phyloP scores from a whole-genome alignment of 345 rosid genomes.

The Hypericum perforatum region DNA sequence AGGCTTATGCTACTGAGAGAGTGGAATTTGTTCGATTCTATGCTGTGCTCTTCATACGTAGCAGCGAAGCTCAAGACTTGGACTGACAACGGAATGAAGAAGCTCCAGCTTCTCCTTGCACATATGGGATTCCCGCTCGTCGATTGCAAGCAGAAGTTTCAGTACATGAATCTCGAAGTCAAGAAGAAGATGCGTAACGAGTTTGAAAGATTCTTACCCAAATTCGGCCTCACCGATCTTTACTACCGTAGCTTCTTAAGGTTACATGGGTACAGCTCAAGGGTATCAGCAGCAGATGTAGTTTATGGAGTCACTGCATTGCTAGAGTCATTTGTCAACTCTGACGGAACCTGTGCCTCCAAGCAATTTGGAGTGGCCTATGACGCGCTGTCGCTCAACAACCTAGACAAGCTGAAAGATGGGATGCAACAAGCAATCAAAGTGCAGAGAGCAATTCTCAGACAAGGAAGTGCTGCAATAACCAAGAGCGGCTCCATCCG shows the following conservation, averaged over 20 bases:
- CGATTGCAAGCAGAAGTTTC: slow-evolving; percentile 94
- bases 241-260: slow-evolving; percentile 77
- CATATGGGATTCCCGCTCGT: slow-evolving; percentile 92
- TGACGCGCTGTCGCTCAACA: slow-evolving; percentile 77
- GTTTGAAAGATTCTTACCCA: slow-evolving; percentile 76
- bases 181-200: slow-evolving; percentile 85
- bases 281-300: slow-evolving; percentile 93
- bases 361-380: slow-evolving; percentile 87
- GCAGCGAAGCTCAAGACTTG: slow-evolving; percentile 87
- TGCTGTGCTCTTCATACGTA: slow-evolving; percentile 83
- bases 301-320: slow-evolving; percentile 91
- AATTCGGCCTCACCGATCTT: slow-evolving; percentile 78
- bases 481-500: slow-evolving; percentile 69
- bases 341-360: slow-evolving; percentile 74
- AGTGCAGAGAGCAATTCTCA: slow-evolving; percentile 76
- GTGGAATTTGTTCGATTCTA: slow-evolving; percentile 93
- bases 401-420: slow-evolving; percentile 54
- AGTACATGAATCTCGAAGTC: slow-evolving; percentile 81
- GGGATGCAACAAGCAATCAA: slow-evolving; percentile 97
- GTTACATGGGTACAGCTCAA: slow-evolving; percentile 87
- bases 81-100: slow-evolving; percentile 93
- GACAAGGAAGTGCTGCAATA: slow-evolving; percentile 92
- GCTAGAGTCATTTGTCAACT: slow-evolving; percentile 78
- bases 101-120: slow-evolving; percentile 88
- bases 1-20: slow-evolving; percentile 82